Conservation (phyloP, 176 grass and related monocot species). For the Aegilops speltoides region DNA sequence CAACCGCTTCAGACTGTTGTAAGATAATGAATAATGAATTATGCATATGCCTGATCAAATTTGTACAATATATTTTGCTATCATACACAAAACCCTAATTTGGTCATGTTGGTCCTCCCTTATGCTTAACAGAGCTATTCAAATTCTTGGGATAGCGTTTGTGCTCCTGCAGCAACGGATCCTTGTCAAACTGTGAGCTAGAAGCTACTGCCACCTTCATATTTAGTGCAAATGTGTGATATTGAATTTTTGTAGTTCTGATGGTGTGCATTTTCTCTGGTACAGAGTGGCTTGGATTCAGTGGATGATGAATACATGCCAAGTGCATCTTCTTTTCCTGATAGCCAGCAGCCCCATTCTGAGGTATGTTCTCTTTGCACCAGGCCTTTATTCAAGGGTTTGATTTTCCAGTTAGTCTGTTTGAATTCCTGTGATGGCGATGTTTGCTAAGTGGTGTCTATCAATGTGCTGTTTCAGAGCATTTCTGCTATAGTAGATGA, state of each 20-base stretch:
- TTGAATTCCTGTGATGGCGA: neutral
- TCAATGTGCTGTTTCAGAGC: constrained; percentile 18
- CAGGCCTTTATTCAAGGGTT: neutral
- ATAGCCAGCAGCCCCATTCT: constrained; percentile 5
- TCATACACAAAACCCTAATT: neutral
- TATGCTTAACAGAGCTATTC: constrained; percentile 30
- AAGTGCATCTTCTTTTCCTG: constrained; percentile 2
- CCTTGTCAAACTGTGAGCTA: constrained; percentile 1
- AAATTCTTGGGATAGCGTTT: constrained; percentile 33
- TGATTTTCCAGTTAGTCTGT: constrained; percentile 4
- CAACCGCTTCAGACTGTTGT: constrained; percentile 28
- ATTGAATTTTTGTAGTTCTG: constrained; percentile 14
- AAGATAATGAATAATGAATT: neutral
- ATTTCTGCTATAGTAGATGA: neutral
- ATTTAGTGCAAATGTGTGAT: neutral
- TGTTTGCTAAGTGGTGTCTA: constrained; percentile 3
- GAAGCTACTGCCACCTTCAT: neutral
- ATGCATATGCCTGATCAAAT: too few relatives aligned
- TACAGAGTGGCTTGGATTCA: constrained; percentile 5
- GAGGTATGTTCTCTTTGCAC: neutral
- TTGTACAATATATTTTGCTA: neutral
- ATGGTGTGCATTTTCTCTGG: neutral
- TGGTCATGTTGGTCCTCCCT: neutral
- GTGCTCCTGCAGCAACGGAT: neutral
- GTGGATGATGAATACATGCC: constrained; percentile 1